Evolutionary conservation across 2,329 filamentous ascomycete species (phyloP).

Genomic region (Arthrobotrys musiformis): DNA sequence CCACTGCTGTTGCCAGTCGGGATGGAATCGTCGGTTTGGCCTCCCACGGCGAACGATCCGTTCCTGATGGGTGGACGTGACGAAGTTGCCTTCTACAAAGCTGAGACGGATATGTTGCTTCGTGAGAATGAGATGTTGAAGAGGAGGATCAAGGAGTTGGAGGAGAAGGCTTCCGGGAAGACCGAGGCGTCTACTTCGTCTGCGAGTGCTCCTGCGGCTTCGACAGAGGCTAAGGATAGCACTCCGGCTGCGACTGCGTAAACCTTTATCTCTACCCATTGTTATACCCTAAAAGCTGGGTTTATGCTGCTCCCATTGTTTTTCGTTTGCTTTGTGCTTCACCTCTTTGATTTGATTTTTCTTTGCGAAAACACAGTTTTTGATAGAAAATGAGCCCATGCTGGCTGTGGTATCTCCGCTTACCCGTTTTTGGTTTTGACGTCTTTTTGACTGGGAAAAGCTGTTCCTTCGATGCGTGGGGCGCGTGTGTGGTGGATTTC

Average conservation of each 20-base stretch:
- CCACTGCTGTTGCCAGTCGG: constrained; percentile 71
- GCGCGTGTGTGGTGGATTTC: constrained; percentile 1
- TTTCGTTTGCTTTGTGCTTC: too few species aligned
- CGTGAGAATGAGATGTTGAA: constrained; percentile 86
- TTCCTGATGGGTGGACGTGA: constrained; percentile 68
- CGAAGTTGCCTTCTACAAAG: constrained; percentile 82
- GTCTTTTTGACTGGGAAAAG: neutral
- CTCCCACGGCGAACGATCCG: constrained; percentile 64
- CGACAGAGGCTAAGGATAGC: neutral
- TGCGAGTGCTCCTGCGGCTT: neutral
- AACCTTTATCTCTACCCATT: neutral
- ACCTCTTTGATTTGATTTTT: too few species aligned
- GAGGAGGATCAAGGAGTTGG: constrained; percentile 67
- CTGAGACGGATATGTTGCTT: constrained; percentile 80
- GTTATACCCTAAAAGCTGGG: too few species aligned
- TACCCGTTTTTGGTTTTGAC: neutral
- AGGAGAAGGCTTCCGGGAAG: constrained; percentile 43
- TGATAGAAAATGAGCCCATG: neutral
- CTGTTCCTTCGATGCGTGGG: constrained; percentile 7
- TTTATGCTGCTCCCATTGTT: too few species aligned
- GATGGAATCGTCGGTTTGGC: constrained; percentile 69
- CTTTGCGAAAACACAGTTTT: too few species aligned
- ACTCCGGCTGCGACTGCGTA: constrained; percentile 3
- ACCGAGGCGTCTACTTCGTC: constrained; percentile 13
- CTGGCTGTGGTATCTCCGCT: constrained; percentile 20